phyloP scores from a whole-genome alignment of 345 rosid genomes.

The Noccaea caerulescens region DNA sequence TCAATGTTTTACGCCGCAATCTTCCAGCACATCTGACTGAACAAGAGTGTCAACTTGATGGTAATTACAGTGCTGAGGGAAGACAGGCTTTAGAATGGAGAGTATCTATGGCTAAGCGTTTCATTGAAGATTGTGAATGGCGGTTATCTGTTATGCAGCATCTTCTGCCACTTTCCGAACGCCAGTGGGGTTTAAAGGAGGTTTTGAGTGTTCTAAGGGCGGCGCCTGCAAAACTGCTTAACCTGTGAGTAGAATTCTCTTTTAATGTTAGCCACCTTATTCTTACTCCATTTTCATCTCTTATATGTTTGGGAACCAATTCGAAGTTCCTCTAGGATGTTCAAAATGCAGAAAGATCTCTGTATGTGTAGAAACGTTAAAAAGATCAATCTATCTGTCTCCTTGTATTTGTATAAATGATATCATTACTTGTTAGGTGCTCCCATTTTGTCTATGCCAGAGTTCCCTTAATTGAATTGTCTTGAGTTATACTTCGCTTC shows the following conservation, averaged over 20 bases:
- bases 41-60: conserved; percentile 62
- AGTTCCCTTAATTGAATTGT: conserved; percentile 12
- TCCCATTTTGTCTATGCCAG: conserved; percentile 12
- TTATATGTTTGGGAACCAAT: conserved; percentile 9
- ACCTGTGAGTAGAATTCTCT: conserved; percentile 65
- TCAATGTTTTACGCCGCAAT: conserved; percentile 66
- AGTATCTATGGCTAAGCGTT: conserved; percentile 65
- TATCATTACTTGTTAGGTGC: conserved; percentile 19
- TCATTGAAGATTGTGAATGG: conserved; percentile 98
- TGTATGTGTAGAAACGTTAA: background rate
- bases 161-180: conserved; percentile 87
- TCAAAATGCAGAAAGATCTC: conserved; percentile 11
- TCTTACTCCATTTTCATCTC: conserved; percentile 21
- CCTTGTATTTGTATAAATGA: background rate
- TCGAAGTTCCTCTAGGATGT: conserved; percentile 17
- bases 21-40: conserved; percentile 64
- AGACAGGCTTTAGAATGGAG: conserved; percentile 94
- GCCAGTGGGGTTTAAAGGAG: conserved; percentile 91
- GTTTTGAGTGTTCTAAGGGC: conserved; percentile 87
- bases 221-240: conserved; percentile 90
- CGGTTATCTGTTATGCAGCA: conserved; percentile 87
- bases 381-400: conserved; percentile 19
- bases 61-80: conserved; percentile 55
- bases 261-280: conserved; percentile 6
- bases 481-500: conserved; percentile 10